Conservation (phyloP, 768 basidiomycete genomes). For the Dentipellis fragilis region DNA sequence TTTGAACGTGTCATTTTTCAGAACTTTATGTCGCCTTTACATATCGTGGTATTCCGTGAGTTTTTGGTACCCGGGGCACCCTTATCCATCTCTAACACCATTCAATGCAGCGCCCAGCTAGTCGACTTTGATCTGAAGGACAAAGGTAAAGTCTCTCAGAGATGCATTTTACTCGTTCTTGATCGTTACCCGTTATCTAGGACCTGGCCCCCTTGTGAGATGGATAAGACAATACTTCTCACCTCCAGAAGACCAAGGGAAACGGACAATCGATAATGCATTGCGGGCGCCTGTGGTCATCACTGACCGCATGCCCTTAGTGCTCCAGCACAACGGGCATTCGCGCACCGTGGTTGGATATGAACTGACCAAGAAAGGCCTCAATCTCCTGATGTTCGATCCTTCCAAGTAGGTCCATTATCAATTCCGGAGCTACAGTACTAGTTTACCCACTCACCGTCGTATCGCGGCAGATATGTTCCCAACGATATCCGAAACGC, state of each 20-base stretch:
- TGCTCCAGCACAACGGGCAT: constrained; percentile 76
- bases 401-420: constrained; percentile 41
- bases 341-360: constrained; percentile 80
- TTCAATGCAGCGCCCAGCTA: background rate
- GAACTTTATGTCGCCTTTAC: background rate
- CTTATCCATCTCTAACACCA: background rate
- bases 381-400: constrained; percentile 68
- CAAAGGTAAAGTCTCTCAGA: background rate
- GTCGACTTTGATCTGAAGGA: background rate
- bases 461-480: too few species aligned
- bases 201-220: background rate
- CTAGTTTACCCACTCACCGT: too few species aligned
- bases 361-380: constrained; percentile 49
- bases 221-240: background rate
- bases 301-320: constrained; percentile 66
- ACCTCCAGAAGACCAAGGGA: too few species aligned
- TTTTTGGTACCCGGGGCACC: background rate
- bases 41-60: background rate
- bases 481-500: too few species aligned
- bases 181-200: background rate
- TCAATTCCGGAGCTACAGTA: too few species aligned
- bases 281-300: constrained; percentile 23
- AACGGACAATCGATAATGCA: background rate
- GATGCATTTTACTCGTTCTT: too few species aligned
- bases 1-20: background rate